Evolutionary conservation across 2,329 filamentous ascomycete genomes (phyloP).

Genomic region (Keithomyces neogunnii): DNA sequence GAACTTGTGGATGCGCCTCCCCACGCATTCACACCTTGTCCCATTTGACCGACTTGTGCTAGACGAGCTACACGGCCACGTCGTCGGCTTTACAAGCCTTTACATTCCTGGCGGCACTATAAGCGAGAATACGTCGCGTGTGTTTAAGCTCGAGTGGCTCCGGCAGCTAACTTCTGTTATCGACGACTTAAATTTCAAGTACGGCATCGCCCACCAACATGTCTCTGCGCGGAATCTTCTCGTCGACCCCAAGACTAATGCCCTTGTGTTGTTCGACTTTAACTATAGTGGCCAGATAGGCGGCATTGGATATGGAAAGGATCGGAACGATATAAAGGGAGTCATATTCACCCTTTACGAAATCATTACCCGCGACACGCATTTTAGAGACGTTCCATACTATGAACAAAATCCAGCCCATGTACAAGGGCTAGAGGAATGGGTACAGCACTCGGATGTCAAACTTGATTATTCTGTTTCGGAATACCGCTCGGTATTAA

Average conservation of each 20-base stretch:
- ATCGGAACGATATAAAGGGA: conserved; percentile 22
- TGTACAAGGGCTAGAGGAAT: conserved; percentile 13
- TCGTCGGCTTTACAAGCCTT: conserved; percentile 14
- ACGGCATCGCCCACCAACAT: conserved; percentile 29
- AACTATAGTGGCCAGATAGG: conserved; percentile 16
- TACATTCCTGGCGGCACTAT: conserved; percentile 26
- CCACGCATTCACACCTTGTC: conserved; percentile 25
- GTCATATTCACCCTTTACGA: conserved; percentile 26
- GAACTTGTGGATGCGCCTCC: conserved; percentile 25
- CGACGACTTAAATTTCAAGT: conserved; percentile 27
- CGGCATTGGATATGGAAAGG: conserved; percentile 1
- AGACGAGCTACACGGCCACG: conserved; percentile 19
- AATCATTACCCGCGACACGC: conserved; percentile 22
- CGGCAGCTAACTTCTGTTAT: conserved; percentile 14
- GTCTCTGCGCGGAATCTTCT: conserved; percentile 28
- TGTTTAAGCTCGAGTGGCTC: not conserved
- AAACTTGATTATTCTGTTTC: conserved; percentile 21
- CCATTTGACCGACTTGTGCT: conserved; percentile 25
- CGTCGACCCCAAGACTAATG: conserved; percentile 21
- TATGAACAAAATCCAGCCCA: conserved; percentile 16
- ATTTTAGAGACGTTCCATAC: conserved; percentile 13
- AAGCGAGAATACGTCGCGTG: conserved; percentile 9
- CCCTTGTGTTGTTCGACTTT: conserved; percentile 28
- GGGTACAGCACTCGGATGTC: conserved; percentile 22
- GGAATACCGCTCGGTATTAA: conserved; percentile 17